phyloP scores from a whole-genome alignment of 176 grass and related monocot genomes.

The Aegilops tauschii region DNA sequence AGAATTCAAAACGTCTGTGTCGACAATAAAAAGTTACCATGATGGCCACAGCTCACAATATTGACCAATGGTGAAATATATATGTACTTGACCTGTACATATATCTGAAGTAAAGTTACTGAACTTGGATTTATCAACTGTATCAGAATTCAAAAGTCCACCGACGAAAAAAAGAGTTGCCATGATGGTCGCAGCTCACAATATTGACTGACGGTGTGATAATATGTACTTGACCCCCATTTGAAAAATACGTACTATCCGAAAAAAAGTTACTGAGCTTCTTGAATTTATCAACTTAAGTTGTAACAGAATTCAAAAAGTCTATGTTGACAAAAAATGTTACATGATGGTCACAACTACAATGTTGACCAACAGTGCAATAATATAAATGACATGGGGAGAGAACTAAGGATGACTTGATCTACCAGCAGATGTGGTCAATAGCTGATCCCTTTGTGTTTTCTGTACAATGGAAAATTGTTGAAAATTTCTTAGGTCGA shows the following conservation, averaged over 20 bases:
- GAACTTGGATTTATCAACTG: background rate
- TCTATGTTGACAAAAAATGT: background rate
- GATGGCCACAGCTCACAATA: no score
- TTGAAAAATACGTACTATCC: background rate
- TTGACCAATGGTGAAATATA: no score
- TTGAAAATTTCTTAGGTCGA: slow-evolving; percentile 18
- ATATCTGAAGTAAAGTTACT: no score
- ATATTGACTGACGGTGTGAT: background rate
- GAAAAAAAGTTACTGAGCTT: background rate
- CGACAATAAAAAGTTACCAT: no score
- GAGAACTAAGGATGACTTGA: background rate
- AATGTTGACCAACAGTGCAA: background rate
- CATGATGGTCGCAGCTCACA: background rate
- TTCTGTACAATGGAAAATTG: background rate
- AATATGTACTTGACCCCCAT: background rate
- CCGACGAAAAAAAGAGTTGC: background rate
- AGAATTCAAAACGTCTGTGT: no score
- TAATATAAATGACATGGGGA: background rate
- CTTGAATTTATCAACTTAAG: background rate
- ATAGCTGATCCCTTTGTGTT: background rate
- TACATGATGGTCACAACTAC: background rate
- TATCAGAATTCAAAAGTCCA: background rate
- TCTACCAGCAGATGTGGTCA: background rate
- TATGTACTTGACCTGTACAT: no score
- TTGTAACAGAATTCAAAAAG: background rate